Conservation (phyloP, 2,329 filamentous ascomycete genomes). For the Cyphellophora europaea region DNA sequence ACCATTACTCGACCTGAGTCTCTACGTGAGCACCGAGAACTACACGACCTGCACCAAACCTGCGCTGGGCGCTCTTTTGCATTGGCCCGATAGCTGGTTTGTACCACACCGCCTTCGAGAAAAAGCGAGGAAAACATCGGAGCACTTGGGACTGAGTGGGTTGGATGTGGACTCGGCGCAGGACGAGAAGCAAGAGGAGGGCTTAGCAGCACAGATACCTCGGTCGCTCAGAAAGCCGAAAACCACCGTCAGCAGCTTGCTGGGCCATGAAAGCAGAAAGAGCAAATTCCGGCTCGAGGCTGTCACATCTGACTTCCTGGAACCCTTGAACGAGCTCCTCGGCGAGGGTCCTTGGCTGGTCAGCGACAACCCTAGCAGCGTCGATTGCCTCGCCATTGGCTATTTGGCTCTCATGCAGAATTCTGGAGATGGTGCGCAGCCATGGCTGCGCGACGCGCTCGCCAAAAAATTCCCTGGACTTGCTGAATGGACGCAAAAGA, state of each 20-base stretch:
- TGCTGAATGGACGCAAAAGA: constrained; percentile 33
- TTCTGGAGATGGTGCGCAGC: constrained; percentile 49
- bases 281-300: constrained; percentile 68
- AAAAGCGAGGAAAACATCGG: constrained; percentile 60
- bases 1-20: constrained; percentile 71
- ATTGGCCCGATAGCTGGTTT: constrained; percentile 83
- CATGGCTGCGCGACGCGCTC: constrained; percentile 53
- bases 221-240: constrained; percentile 46
- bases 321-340: constrained; percentile 58
- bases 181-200: constrained; percentile 27
- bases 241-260: constrained; percentile 50
- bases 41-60: constrained; percentile 70
- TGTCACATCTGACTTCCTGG: constrained; percentile 61
- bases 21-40: constrained; percentile 86
- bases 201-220: constrained; percentile 24
- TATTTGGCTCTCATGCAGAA: constrained; percentile 65
- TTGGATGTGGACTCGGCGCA: constrained; percentile 51
- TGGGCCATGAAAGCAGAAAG: constrained; percentile 59
- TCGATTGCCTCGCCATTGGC: constrained; percentile 74
- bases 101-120: constrained; percentile 65
- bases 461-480: constrained; percentile 38
- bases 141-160: constrained; percentile 58
- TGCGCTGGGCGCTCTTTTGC: constrained; percentile 68
- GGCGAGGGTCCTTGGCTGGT: constrained; percentile 46
- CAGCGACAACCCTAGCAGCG: constrained; percentile 43